Base-by-base conservation (phyloP, 2,329 filamentous ascomycete genomes). In the Fusarium protoensiforme region DNA sequence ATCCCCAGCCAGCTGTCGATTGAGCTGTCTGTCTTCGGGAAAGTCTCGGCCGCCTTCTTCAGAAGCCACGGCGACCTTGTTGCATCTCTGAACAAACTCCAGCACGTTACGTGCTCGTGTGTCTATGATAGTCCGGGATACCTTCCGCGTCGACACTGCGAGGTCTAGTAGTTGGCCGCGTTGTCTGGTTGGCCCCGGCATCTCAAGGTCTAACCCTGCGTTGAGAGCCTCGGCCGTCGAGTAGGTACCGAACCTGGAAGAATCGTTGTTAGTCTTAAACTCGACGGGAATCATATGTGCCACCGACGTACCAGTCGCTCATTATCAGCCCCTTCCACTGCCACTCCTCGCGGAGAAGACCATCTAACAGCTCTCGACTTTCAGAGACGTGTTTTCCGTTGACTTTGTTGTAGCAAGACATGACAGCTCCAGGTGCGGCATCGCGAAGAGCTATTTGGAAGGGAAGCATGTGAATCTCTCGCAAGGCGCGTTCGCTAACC, bases 401-500 rank as follows among this genome's bases (percentile, higher is more conserved):
- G 31, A 86, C 79, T 39, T 80, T 82, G 56, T 84, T 84, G 66
- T 85, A 86, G 13, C 81, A 79, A 5, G 83, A 82, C 84, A 85
- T 86, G 63, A 85, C 76, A n/a, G 80, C 80, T 29, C 81, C 79
- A 1, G 83, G 84, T 35, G 79, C 77, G 3, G 78, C 79, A 33
- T 83, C 75, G 56, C 80, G 79, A 13, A 83, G 72, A 4, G 82
- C 83, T 31, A 85, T 80, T 68, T 85, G 80, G 67, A 85, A 85
- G 0, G 84, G 81, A n/a, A 82, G 73, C 31, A 84, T 74, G 67
- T 85, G 84, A 31, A 85, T 80, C 69, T 79, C 78, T 2, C 65
- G 14, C 9, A 67, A 46, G 5, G 60, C 65, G 2, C 65, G 60
- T 9, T 64, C 53, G 14, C 24, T 57, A 11, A 56, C 38, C 6